Evolutionary conservation across 2,329 filamentous ascomycete genomes (phyloP).

Genomic region (Colletotrichum lini): DNA sequence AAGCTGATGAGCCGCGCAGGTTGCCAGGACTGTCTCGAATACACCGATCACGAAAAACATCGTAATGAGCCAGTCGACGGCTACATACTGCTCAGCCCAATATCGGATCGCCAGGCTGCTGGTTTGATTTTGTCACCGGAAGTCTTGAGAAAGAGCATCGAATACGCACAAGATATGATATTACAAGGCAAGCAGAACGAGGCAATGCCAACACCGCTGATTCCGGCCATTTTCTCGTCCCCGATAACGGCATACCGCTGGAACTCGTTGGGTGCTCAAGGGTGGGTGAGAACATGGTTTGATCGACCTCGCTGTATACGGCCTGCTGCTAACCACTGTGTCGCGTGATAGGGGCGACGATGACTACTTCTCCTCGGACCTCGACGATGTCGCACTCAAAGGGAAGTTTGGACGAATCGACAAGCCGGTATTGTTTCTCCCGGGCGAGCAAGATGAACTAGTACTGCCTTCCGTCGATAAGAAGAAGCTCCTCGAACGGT

Average conservation of each 20-base stretch:
- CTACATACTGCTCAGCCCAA: conserved; percentile 83
- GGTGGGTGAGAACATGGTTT: conserved; percentile 48
- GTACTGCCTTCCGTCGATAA: conserved; percentile 73
- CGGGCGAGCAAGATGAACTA: conserved; percentile 76
- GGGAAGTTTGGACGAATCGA: conserved; percentile 75
- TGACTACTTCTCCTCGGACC: conserved; percentile 87
- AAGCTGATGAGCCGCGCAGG: conserved; percentile 55
- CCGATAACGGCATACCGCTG: conserved; percentile 68
- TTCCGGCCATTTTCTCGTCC: conserved; percentile 39
- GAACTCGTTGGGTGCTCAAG: conserved; percentile 63
- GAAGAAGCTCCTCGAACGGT: conserved; percentile 68
- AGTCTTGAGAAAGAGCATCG: conserved; percentile 61
- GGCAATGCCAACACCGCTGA: conserved; percentile 15
- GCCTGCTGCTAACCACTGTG: neutral
- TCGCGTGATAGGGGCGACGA: conserved; percentile 75
- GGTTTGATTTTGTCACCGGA: conserved; percentile 56
- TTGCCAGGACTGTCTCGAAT: conserved; percentile 72
- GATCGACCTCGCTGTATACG: conserved; percentile 13
- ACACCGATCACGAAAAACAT: conserved; percentile 57
- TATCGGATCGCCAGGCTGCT: conserved; percentile 81
- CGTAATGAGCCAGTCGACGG: conserved; percentile 72
- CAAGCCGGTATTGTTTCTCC: conserved; percentile 74
- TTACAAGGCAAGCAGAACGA: conserved; percentile 62
- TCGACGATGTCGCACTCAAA: conserved; percentile 69
- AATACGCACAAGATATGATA: conserved; percentile 68